Evolutionary conservation across 106 monocot species (phyloP).

Genomic region (Amphibolis antarctica): DNA sequence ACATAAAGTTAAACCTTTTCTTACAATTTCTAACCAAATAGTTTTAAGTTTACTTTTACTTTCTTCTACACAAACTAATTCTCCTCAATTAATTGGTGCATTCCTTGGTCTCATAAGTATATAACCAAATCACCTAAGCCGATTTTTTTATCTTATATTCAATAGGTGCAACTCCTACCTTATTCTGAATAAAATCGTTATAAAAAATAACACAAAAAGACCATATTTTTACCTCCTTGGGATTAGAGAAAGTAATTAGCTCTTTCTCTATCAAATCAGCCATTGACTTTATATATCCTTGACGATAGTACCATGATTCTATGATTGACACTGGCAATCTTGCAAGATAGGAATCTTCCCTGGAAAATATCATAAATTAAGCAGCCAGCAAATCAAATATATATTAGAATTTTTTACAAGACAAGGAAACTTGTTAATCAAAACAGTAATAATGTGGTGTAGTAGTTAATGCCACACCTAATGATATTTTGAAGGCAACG

Average conservation of each 20-base stretch:
- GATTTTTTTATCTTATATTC: too few relatives aligned
- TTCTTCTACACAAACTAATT: too few relatives aligned
- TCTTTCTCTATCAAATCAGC: constrained; percentile 72
- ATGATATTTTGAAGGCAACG: constrained; percentile 54
- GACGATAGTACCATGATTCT: constrained; percentile 79
- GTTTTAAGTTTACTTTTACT: too few relatives aligned
- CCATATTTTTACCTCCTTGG: constrained; percentile 42
- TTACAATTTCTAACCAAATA: too few relatives aligned
- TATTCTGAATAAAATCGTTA: too few relatives aligned
- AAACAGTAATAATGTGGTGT: neutral
- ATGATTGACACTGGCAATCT: constrained; percentile 66
- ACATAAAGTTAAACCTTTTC: too few relatives aligned
- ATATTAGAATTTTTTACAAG: neutral
- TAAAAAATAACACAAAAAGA: neutral
- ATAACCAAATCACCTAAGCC: too few relatives aligned
- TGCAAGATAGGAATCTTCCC: constrained; percentile 59
- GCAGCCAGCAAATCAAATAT: neutral
- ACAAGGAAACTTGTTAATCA: too few relatives aligned
- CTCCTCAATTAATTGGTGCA: too few relatives aligned
- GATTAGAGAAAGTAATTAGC: constrained; percentile 37
- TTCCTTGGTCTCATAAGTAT: too few relatives aligned
- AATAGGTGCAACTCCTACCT: too few relatives aligned
- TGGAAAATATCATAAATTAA: constrained; percentile 10
- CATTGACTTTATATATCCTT: constrained; percentile 76
- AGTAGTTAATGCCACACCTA: constrained; percentile 13